Base-by-base conservation (phyloP, 2,329 filamentous ascomycete species). In the Dryadomyces quercus-mongolicae region DNA sequence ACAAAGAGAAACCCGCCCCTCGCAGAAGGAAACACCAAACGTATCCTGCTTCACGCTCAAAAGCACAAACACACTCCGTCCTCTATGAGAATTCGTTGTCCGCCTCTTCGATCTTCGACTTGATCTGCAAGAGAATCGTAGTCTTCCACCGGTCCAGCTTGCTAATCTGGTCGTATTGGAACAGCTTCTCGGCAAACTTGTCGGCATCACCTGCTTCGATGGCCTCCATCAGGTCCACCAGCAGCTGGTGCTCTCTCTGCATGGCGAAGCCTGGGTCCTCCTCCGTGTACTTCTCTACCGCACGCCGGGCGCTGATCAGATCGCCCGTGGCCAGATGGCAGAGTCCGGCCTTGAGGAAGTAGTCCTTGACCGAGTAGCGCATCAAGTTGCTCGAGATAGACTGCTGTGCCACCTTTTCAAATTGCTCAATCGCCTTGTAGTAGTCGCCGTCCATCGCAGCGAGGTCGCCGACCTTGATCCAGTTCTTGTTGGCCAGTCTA, bases 91-190 rank as follows among this genome's bases (percentile, higher is more conserved):
- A 69, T 57, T 69, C 67, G 52, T 67, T 67, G 55, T 68, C 66
- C 8, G 65, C 66, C 59, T 69, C 74, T 71, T 92, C 85, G 62
- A 95, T 94, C 53, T 76, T 76, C 63, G 84, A 84, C 83, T 96
- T 96, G 64, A 96, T 78, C 62, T 83, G 80, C 64, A 95, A 72
- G 59, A 95, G 70, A 55, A 95, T 74, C 36, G 85, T 88, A 51
- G 88, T 95, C 85, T 96, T 95, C 92, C 92, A 97, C 74, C 92
- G 93, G 67, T 96, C 91, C 64, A 97, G 73, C 75, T 93, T 93
- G 72, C 84, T 93, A 72, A 95, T 77, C 73, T 94, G 88, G 68
- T 96, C 90, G 66, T 82, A 97, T 67, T 92, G 84, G 74, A 86
- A 95, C 59, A 93, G 71, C 68, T 91, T 90, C 65, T 95, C 88